Evolutionary conservation across 768 basidiomycete genomes (phyloP).

Genomic region (Russula virescens): DNA sequence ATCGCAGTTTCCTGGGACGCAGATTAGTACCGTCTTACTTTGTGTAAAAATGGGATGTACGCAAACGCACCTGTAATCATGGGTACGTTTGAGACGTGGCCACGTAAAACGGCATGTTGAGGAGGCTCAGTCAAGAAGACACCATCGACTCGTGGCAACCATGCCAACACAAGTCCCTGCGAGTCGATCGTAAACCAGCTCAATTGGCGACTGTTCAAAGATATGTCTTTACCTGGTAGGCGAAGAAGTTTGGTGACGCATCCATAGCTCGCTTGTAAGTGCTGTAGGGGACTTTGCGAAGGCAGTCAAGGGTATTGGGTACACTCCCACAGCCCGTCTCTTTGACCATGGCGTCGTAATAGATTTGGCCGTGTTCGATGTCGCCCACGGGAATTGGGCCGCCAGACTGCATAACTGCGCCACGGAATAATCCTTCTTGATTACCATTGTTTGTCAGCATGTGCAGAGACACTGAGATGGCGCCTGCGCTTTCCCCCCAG

Average conservation of each 20-base stretch:
- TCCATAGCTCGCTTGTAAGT: slow-evolving; percentile 33
- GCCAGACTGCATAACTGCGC: slow-evolving; percentile 43
- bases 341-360: slow-evolving; percentile 39
- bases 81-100: slow-evolving; percentile 24
- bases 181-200: neutral
- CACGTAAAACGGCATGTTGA: slow-evolving; percentile 23
- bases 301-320: slow-evolving; percentile 38
- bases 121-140: slow-evolving; percentile 26
- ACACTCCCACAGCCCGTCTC: slow-evolving; percentile 34
- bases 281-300: slow-evolving; percentile 35
- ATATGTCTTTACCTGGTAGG: slow-evolving; percentile 30
- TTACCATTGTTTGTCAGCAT: slow-evolving; percentile 39
- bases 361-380: slow-evolving; percentile 29
- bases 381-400: slow-evolving; percentile 33
- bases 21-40: slow-evolving; percentile 1
- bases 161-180: slow-evolving; percentile 28
- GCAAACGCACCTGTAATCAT: slow-evolving; percentile 24
- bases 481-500: slow-evolving; percentile 52
- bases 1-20: slow-evolving; percentile 41
- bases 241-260: slow-evolving; percentile 30
- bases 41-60: neutral
- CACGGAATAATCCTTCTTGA: slow-evolving; percentile 37
- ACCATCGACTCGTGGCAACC: slow-evolving; percentile 29
- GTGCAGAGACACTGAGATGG: slow-evolving; percentile 42
- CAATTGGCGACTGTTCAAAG: neutral